A percentile compares a stretch with the other conserved stretches of the same genome.
These are phyloP conservation scores for Rubia balearica DNA, from an alignment of 305 asterid genomes.

Conservation along the genomic window DNA sequence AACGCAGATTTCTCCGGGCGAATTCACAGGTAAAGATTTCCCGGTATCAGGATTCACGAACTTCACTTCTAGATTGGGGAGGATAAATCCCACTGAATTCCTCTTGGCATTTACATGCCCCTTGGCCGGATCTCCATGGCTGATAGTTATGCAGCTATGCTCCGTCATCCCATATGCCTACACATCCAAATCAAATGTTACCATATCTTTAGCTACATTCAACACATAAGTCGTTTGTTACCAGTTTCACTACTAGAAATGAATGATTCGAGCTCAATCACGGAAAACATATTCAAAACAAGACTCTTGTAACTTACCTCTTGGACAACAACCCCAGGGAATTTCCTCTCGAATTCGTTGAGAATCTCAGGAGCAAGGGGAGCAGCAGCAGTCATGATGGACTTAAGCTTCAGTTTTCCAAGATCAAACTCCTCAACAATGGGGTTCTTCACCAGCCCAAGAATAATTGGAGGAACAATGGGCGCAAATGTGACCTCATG, in stretches of 20 bases:
- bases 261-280: too few species aligned
- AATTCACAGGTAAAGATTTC: slow-evolving; percentile 51
- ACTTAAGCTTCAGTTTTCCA: slow-evolving; percentile 47
- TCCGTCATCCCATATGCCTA: slow-evolving; percentile 97
- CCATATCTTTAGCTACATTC: neutral
- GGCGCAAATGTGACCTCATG: slow-evolving; percentile 81
- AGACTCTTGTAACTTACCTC: slow-evolving; percentile 35
- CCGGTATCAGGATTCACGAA: slow-evolving; percentile 70
- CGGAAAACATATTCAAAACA: neutral
- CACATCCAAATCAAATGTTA: neutral
- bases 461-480: slow-evolving; percentile 80
- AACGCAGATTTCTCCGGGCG: slow-evolving; percentile 79
- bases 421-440: slow-evolving; percentile 76
- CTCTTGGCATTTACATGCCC: slow-evolving; percentile 53
- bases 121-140: slow-evolving; percentile 50
- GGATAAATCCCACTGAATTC: slow-evolving; percentile 84
- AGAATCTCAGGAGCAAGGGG: slow-evolving; percentile 88
- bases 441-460: slow-evolving; percentile 79
- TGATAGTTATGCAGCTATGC: slow-evolving; percentile 83
- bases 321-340: slow-evolving; percentile 71
- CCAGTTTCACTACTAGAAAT: neutral
- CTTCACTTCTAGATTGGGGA: slow-evolving; percentile 82
- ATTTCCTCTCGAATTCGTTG: slow-evolving; percentile 58
- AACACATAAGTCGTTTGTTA: too few species aligned
- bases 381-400: slow-evolving; percentile 94